A percentile compares a stretch with the other conserved stretches of the same genome.
Conservation (phyloP, 306 rosid species). For the Luffa aegyptiaca region DNA sequence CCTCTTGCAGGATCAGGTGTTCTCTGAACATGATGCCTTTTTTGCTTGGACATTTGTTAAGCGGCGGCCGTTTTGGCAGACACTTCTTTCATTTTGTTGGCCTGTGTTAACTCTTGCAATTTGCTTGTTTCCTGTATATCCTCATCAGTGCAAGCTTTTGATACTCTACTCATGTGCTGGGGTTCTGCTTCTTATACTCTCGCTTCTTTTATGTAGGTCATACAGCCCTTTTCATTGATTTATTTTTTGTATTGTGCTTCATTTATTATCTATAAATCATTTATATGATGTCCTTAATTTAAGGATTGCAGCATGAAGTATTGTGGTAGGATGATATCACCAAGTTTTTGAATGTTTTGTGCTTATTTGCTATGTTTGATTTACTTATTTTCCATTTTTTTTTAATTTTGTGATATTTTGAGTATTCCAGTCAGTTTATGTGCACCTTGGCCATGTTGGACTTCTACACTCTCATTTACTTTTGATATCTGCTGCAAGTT, state of each 20-base stretch:
- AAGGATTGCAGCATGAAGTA: background rate
- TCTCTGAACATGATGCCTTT: slow-evolving; percentile 90
- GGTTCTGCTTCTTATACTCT: slow-evolving; percentile 69
- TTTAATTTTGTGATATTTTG: background rate
- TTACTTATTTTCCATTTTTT: background rate
- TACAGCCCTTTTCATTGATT: slow-evolving; percentile 5
- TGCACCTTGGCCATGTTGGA: background rate
- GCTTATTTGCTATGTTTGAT: background rate
- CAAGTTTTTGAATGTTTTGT: background rate
- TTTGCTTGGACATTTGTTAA: slow-evolving; percentile 96
- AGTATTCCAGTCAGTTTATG: background rate
- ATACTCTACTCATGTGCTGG: slow-evolving; percentile 95
- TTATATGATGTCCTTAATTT: background rate
- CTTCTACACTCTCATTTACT: background rate
- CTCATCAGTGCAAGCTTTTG: slow-evolving; percentile 85
- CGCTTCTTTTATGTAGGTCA: slow-evolving; percentile 74
- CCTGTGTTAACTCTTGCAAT: slow-evolving; percentile 94
- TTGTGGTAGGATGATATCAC: background rate
- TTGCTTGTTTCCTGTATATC: slow-evolving; percentile 96
- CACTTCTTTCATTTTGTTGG: slow-evolving; percentile 95
- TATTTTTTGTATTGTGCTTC: background rate
- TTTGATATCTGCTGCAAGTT: background rate
- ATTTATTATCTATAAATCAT: background rate
- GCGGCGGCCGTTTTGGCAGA: slow-evolving; percentile 94
- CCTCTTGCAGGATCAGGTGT: slow-evolving; percentile 73